Evolutionary conservation across 768 basidiomycete genomes (phyloP).

Genomic region (Suillus alpinus): DNA sequence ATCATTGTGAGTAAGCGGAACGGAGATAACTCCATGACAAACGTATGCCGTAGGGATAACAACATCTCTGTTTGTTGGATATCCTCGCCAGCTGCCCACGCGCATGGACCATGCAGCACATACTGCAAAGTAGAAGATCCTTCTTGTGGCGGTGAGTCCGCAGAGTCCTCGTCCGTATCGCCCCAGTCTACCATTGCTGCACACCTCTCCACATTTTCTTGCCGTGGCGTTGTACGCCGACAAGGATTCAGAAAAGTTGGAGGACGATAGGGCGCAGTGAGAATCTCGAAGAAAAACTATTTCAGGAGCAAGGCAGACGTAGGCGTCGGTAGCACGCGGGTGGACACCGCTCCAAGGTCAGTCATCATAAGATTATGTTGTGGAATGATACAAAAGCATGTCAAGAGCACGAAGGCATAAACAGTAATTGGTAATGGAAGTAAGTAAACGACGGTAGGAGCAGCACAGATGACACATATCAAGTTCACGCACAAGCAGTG

Average conservation of each 20-base stretch:
- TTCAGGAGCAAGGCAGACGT: too few species aligned
- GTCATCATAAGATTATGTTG: neutral
- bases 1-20: slow-evolving; percentile 4
- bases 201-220: slow-evolving; percentile 22
- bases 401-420: neutral
- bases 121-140: slow-evolving; percentile 11
- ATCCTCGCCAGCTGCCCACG: slow-evolving; percentile 28
- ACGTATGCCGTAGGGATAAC: slow-evolving; percentile 24
- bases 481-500: neutral
- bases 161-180: slow-evolving; percentile 5
- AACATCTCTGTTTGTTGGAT: slow-evolving; percentile 27
- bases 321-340: too few species aligned
- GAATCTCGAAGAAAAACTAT: too few species aligned
- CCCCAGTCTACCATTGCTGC: slow-evolving; percentile 27
- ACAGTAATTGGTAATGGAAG: neutral
- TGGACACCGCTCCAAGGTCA: too few species aligned
- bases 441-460: neutral
- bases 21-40: neutral
- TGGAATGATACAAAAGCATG: neutral
- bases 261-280: slow-evolving; percentile 24
- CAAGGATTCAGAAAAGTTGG: slow-evolving; percentile 1
- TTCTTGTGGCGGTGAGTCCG: neutral
- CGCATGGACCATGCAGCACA: slow-evolving; percentile 29
- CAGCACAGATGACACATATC: neutral
- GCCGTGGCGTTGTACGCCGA: slow-evolving; percentile 15